These are phyloP conservation scores for Purpureocillium lavendulum DNA, from an alignment of 2,329 filamentous ascomycete species.

Conservation along the genomic window DNA sequence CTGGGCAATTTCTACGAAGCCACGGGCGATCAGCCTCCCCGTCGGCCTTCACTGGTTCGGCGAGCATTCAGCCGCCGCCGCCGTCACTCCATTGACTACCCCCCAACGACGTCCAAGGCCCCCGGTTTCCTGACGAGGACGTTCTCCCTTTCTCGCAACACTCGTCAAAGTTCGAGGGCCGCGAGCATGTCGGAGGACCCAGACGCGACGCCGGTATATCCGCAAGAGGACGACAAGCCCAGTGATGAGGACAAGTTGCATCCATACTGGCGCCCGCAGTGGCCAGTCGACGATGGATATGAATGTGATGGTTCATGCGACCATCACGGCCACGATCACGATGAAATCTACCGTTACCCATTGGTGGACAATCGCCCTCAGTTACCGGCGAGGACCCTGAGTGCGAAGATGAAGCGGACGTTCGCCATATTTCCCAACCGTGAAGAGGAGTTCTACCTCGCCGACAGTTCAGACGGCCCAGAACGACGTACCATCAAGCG, in stretches of 20 bases:
- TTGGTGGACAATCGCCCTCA: constrained; percentile 38
- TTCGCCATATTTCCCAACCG: constrained; percentile 52
- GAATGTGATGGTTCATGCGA: constrained; percentile 22
- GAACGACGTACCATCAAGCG: constrained; percentile 51
- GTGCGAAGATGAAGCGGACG: constrained; percentile 45
- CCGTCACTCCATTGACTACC: constrained; percentile 32
- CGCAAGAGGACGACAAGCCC: constrained; percentile 35
- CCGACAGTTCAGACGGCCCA: constrained; percentile 25
- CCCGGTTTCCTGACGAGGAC: constrained; percentile 39
- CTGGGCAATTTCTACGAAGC: constrained; percentile 47
- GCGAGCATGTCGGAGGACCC: constrained; percentile 15
- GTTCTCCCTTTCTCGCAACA: constrained; percentile 42
- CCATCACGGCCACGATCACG: constrained; percentile 27
- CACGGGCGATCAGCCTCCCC: constrained; percentile 33
- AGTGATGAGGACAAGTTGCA: constrained; percentile 48
- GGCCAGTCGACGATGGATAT: constrained; percentile 24
- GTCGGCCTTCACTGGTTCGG: constrained; percentile 42
- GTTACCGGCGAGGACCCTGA: constrained; percentile 39
- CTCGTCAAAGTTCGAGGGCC: constrained; percentile 21
- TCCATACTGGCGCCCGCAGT: constrained; percentile 53
- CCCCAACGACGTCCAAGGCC: constrained; percentile 28
- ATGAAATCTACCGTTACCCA: constrained; percentile 36
- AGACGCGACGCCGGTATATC: constrained; percentile 23
- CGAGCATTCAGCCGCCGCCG: constrained; percentile 43
- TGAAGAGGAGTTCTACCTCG: constrained; percentile 24